Percentiles rank a stretch among this genome's conserved stretches.
These are phyloP conservation scores for Magnolia kwangsiensis DNA, from an alignment of 164 flowering plant species.

Conservation along the genomic window DNA sequence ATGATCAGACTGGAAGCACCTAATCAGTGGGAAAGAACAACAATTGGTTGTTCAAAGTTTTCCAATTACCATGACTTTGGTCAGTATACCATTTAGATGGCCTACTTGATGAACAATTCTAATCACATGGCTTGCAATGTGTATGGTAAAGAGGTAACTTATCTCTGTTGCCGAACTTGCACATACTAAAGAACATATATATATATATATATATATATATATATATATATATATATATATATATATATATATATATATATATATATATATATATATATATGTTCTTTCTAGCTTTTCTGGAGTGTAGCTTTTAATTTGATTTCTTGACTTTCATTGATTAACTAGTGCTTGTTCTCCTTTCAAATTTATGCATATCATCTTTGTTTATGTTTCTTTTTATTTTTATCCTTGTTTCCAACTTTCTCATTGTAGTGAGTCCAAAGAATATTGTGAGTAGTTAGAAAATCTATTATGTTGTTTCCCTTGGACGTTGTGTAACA, in stretches of 20 bases:
- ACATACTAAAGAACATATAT: too few species aligned
- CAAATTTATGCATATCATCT: neutral
- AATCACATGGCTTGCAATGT: too few species aligned
- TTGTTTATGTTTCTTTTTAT: neutral
- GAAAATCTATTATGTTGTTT: neutral
- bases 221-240: too few species aligned
- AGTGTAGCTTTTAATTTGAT: neutral
- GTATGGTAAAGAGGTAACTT: constrained; percentile 7
- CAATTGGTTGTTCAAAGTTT: constrained; percentile 40
- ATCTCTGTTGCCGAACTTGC: constrained; percentile 52
- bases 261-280: too few species aligned
- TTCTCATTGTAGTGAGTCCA: neutral
- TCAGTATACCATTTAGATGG: too few species aligned
- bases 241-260: too few species aligned
- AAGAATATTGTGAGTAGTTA: too few species aligned
- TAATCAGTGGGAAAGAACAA: constrained; percentile 84
- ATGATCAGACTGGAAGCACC: constrained; percentile 41
- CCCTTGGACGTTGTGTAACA: neutral
- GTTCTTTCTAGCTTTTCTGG: constrained; percentile 22
- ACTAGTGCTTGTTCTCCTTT: neutral
- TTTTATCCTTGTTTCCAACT: neutral
- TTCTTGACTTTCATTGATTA: neutral
- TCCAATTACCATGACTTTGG: neutral
- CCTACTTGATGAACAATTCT: too few species aligned
- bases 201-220: too few species aligned